Evolutionary conservation across 257 asterid species (phyloP), one percentile per base, ranked within the genome.

Genomic region (Sherardia arvensis): DNA sequence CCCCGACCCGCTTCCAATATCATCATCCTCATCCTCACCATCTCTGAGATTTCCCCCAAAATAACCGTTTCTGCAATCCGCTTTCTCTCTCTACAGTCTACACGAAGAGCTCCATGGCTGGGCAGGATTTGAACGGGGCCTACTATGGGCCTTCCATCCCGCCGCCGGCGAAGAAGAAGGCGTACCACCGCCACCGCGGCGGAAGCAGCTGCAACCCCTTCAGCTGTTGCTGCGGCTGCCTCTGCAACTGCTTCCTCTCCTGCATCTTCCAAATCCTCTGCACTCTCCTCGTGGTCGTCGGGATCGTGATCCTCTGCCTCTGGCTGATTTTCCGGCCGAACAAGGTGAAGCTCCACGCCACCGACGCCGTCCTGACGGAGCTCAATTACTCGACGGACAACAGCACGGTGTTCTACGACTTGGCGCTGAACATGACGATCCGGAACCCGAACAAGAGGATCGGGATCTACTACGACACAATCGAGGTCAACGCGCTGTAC

Each of bases 91-190:
- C 55, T 8, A 45, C 53, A 2, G 3, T 20, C 21, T 51, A 11
- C 43, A 34, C 18, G n/a, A n/a, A n/a, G n/a, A n/a, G n/a, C n/a
- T 6, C 45, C 53, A 75, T 79, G 80, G 62, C 76, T 34, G 74
- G 61, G 53, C 53, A 75, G 12, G 74, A 70, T 45, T 75, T 92
- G 69, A 87, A 92, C 79, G 97, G 96, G 40, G 93, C 94, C 56
- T 87, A 84, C 75, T 92, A 89, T 77, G 97, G 99, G 64, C 99
- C 99, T 2, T 78, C 91, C 25, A 72, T 89, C 29, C 97, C 95
- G 0, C 84, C 84, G 17, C 74, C 86, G 57, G 0, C 80, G 4
- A 49, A 21, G 55, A 49, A 49, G 25, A 85, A 85, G 45, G 4
- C 79, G 29, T 85, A 79, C 72, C 78, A 81, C 85, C 86, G 94